These are phyloP conservation scores for Basidiobolus meristosporus DNA, from an alignment of 371 early-diverging fungal species.

Conservation along the genomic window DNA sequence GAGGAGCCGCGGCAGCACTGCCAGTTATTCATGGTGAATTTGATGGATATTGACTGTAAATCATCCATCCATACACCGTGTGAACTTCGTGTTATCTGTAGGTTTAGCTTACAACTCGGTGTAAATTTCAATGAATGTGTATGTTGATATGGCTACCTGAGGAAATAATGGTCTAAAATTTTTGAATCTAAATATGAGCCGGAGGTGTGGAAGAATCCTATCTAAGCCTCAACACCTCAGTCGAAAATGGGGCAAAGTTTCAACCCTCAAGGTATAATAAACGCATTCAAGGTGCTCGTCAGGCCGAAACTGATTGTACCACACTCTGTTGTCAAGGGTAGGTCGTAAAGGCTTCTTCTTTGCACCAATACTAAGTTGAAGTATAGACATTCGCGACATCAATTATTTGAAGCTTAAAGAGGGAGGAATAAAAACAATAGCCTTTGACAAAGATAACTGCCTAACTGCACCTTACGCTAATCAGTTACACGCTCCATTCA, in stretches of 20 bases:
- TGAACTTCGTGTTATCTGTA: no score
- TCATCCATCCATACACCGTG: no score
- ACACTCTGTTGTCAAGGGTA: conserved; percentile 49
- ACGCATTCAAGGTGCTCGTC: conserved; percentile 25
- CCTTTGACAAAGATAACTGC: conserved; percentile 91
- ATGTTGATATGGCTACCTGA: no score
- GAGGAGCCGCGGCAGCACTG: no score
- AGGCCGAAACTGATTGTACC: conserved; percentile 56
- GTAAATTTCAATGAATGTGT: no score
- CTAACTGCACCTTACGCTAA: conserved; percentile 67
- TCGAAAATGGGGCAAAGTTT: conserved; percentile 65
- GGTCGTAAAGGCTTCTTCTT: not conserved
- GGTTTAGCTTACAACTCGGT: no score
- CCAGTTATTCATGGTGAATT: no score
- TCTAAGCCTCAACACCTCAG: no score
- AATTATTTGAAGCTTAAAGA: conserved; percentile 31
- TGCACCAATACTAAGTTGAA: not conserved
- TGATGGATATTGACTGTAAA: no score
- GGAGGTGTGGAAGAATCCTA: no score
- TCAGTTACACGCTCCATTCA: conserved; percentile 43
- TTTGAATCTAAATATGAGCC: no score
- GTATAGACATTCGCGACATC: conserved; percentile 42
- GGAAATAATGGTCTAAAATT: no score
- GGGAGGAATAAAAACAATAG: conserved; percentile 39
- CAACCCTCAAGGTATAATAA: conserved; percentile 41